Percentiles rank a stretch among this genome's conserved stretches.
Conservation (phyloP, 805 yeast genomes). For the Zygosaccharomyces kombuchaensis region DNA sequence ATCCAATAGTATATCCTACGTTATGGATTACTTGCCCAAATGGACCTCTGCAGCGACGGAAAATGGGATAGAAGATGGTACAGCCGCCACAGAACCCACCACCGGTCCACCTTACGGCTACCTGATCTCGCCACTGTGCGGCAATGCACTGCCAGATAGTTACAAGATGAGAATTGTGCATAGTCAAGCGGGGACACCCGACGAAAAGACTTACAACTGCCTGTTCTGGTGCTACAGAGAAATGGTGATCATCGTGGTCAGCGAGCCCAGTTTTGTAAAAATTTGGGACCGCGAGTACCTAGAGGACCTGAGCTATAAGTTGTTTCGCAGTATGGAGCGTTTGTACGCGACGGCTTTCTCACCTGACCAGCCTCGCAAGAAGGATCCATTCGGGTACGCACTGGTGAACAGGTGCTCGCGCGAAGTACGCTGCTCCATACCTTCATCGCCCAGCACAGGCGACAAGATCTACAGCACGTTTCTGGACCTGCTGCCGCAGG, state of each 20-base stretch:
- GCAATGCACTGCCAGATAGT: conserved; percentile 22
- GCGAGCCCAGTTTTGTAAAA: conserved; percentile 22
- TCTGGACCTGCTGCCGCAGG: conserved; percentile 19
- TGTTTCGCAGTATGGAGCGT: conserved; percentile 21
- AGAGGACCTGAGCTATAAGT: conserved; percentile 23
- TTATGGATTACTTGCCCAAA: conserved; percentile 29
- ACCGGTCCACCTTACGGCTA: conserved; percentile 21
- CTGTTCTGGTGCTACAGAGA: conserved; percentile 33
- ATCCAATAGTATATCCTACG: conserved; percentile 28
- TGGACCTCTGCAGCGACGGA: conserved; percentile 12
- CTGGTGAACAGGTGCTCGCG: conserved; percentile 13
- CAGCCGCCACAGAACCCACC: background rate
- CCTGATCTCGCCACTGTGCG: conserved; percentile 30
- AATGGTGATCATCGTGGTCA: conserved; percentile 24
- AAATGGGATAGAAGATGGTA: background rate
- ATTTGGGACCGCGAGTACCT: conserved; percentile 31
- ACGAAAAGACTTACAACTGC: conserved; percentile 17
- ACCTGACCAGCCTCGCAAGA: background rate
- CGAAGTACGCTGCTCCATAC: conserved; percentile 24
- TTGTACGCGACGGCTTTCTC: conserved; percentile 18
- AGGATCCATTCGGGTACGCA: conserved; percentile 25
- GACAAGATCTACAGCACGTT: conserved; percentile 19
- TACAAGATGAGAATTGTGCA: conserved; percentile 25
- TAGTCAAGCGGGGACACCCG: conserved; percentile 12
- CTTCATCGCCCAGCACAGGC: conserved; percentile 16